Percentiles rank a stretch among this genome's conserved stretches.
phyloP scores from a whole-genome alignment of 495 filamentous ascomycete species.

The Aspergillus mulundensis region DNA sequence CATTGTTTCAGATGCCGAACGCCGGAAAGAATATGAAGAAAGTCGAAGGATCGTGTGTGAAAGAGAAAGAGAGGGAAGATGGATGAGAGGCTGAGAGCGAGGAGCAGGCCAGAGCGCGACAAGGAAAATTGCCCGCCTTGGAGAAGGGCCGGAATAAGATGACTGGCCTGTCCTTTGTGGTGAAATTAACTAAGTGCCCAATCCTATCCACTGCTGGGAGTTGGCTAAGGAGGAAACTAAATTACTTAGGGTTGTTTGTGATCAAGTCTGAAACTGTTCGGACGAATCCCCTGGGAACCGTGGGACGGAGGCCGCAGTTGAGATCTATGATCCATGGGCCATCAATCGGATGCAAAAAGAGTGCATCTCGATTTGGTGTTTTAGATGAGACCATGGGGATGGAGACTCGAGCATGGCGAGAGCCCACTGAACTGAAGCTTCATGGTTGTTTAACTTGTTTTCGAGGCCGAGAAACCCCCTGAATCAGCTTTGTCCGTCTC shows the following conservation, averaged over 20 bases:
- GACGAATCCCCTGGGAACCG: constrained; percentile 6
- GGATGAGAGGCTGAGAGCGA: constrained; percentile 13
- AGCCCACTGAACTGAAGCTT: neutral
- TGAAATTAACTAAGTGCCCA: constrained; percentile 16
- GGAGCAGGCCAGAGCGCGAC: constrained; percentile 2
- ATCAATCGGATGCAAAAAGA: neutral
- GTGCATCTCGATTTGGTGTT: neutral
- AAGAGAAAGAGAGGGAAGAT: constrained; percentile 14
- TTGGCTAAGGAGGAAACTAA: constrained; percentile 9
- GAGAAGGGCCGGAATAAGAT: constrained; percentile 6
- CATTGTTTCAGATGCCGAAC: neutral
- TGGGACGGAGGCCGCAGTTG: neutral
- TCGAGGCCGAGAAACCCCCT: constrained; percentile 4
- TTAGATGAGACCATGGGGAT: neutral
- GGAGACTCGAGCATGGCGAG: neutral
- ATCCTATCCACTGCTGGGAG: constrained; percentile 8
- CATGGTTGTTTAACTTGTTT: neutral
- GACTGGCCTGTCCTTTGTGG: constrained; percentile 15
- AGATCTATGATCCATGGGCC: neutral
- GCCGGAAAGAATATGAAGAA: neutral
- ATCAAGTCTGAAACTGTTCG: constrained; percentile 14
- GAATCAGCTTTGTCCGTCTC: constrained; percentile 13
- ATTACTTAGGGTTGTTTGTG: constrained; percentile 11
- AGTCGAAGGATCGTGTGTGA: constrained; percentile 8
- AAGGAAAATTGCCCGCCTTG: constrained; percentile 3